Evolutionary conservation across 2,329 filamentous ascomycete genomes (phyloP), one percentile per base, ranked within the genome.

Genomic region (Pestalotiopsis sp.): DNA sequence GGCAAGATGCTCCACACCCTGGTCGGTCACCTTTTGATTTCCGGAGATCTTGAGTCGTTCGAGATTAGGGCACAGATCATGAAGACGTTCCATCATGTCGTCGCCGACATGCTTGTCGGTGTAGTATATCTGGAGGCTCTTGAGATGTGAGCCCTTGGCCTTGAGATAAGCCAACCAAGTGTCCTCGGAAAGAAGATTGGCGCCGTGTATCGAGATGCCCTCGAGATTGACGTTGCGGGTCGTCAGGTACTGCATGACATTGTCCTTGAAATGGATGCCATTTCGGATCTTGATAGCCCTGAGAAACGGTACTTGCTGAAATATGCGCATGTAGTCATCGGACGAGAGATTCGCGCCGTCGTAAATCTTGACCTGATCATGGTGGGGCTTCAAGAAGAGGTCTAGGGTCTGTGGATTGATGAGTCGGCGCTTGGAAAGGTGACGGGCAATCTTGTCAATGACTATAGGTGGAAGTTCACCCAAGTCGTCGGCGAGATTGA

Each of bases 201-300:
- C 90, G 12, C 94, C 93, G 71, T 96, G 91, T 0, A 98, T 85
- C 71, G 94, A 92, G 58, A 98, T 84, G 68, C 89, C 86, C 69
- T 90, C 87, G n/a, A 98, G 83, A 9, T 87, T 80, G 64, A 89
- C 87, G 64, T 92, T 87, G 62, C 93, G 92, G 67, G 90, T 90
- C 23, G 93, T 84, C 75, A 98, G 87, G 78, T 95, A 97, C 66
- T 93, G 89, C 79, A 98, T 87, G 57, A 94, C 92, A 52, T 86
- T 85, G 75, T 98, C 92, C 80, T 97, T 97, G 84, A 98, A 92
- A 76, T 97, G 95, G 64, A 96, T 93, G n/a, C 91, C 93, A 75
- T 95, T 95, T 63, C 92, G 90, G 12, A 97, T 83, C 72, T 94
- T 92, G 68, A 98, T 85, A 58, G 86, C 87, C 74, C 89, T 89